A percentile compares a stretch with the other conserved stretches of the same genome.
Evolutionary conservation across 2,329 filamentous ascomycete species (phyloP).

Genomic region (Acarospora socialis): DNA sequence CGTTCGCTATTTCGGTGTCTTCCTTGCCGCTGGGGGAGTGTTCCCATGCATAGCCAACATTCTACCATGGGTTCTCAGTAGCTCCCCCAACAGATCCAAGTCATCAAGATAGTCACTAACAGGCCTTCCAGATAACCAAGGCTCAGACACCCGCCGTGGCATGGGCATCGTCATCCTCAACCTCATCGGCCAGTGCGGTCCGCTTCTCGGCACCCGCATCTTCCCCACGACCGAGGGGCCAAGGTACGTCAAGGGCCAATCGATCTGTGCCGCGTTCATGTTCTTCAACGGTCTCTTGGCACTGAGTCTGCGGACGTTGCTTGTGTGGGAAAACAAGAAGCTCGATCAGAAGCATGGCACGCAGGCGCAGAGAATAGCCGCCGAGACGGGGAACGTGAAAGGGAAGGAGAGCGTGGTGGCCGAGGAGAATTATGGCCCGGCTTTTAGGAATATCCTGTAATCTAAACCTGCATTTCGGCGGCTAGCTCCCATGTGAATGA

Average conservation of each 20-base stretch:
- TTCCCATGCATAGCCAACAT: slow-evolving; percentile 57
- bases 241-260: slow-evolving; percentile 40
- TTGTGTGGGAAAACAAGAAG: slow-evolving; percentile 46
- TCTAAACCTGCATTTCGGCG: neutral
- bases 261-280: slow-evolving; percentile 48
- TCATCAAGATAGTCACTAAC: slow-evolving; percentile 29
- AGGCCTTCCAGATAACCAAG: slow-evolving; percentile 44
- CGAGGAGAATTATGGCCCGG: slow-evolving; percentile 20
- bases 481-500: too few species aligned
- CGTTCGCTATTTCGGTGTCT: slow-evolving; percentile 38
- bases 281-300: slow-evolving; percentile 44
- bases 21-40: slow-evolving; percentile 45
- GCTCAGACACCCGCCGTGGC: slow-evolving; percentile 44
- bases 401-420: slow-evolving; percentile 8
- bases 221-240: slow-evolving; percentile 40
- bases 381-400: slow-evolving; percentile 8
- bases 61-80: slow-evolving; percentile 50
- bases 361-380: slow-evolving; percentile 11
- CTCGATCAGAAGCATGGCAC: slow-evolving; percentile 37
- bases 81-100: slow-evolving; percentile 18
- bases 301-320: slow-evolving; percentile 36
- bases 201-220: slow-evolving; percentile 48
- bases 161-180: slow-evolving; percentile 2
- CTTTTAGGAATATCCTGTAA: slow-evolving; percentile 17
- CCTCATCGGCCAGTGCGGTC: slow-evolving; percentile 25